A percentile compares a stretch with the other conserved stretches of the same genome.
phyloP scores from a whole-genome alignment of 306 rosid species.

The Vicia sativa region DNA sequence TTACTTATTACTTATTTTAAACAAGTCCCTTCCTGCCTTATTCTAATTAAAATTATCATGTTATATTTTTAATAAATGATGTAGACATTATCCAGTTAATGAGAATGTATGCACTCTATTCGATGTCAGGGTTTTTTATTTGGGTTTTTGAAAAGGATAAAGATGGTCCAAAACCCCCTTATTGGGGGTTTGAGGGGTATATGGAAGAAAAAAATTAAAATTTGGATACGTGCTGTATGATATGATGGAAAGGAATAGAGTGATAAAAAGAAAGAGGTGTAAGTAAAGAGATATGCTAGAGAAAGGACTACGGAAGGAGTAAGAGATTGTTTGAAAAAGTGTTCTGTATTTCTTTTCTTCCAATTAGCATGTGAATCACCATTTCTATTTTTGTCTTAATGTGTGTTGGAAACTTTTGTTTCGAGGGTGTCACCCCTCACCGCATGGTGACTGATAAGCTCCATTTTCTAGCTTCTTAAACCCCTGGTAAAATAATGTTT shows the following conservation, averaged over 20 bases:
- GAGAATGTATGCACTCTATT: neutral
- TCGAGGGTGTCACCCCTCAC: neutral
- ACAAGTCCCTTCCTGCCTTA: constrained; percentile 14
- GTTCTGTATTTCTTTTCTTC: neutral
- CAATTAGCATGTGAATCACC: neutral
- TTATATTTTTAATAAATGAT: neutral
- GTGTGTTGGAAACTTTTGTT: neutral
- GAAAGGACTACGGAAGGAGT: neutral
- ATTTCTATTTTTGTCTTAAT: constrained; percentile 1
- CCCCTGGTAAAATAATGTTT: neutral
- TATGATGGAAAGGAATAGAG: constrained; percentile 1
- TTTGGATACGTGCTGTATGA: neutral
- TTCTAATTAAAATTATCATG: constrained; percentile 7
- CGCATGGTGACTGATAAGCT: neutral
- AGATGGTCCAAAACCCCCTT: neutral
- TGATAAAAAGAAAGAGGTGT: neutral
- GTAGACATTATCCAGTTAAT: neutral
- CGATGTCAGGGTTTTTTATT: neutral
- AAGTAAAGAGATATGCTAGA: neutral
- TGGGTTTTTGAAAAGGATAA: neutral
- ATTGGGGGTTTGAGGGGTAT: neutral
- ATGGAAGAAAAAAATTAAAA: neutral
- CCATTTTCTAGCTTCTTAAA: neutral
- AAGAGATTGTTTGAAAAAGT: constrained; percentile 24
- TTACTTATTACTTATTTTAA: neutral